A percentile compares a stretch with the other conserved stretches of the same genome.
Conservation (phyloP, 1,139 yeast genomes). For the Geotrichum aggregatum region DNA sequence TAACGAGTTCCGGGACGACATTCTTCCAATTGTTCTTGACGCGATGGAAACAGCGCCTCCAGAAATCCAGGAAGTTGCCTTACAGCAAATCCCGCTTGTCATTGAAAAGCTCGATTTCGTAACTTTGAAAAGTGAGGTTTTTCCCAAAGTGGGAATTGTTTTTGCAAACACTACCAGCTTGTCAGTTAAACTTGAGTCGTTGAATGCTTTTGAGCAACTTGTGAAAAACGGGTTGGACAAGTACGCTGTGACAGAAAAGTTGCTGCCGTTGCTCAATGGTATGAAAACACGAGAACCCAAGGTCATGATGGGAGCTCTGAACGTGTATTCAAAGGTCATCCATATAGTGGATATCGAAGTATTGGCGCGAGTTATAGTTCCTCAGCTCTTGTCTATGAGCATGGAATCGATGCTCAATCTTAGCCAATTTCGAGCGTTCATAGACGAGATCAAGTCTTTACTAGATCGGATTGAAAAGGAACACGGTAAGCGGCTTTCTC, state of each 20-base stretch:
- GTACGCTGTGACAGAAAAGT: conserved; percentile 65
- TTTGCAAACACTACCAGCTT: conserved; percentile 81
- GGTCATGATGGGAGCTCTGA: conserved; percentile 54
- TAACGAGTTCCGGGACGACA: conserved; percentile 39
- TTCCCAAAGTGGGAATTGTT: conserved; percentile 66
- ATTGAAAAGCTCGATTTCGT: conserved; percentile 61
- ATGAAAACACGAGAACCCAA: conserved; percentile 75
- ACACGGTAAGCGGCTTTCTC: conserved; percentile 28
- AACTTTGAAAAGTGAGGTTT: conserved; percentile 63
- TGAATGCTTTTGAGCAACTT: conserved; percentile 59
- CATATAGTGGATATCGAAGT: conserved; percentile 42
- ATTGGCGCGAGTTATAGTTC: conserved; percentile 47
- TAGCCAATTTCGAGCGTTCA: conserved; percentile 42
- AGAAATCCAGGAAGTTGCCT: conserved; percentile 54
- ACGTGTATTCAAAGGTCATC: conserved; percentile 46
- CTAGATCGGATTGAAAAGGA: conserved; percentile 31
- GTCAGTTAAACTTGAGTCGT: conserved; percentile 67
- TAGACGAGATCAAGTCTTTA: conserved; percentile 37
- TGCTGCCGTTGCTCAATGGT: conserved; percentile 68
- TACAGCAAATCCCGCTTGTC: conserved; percentile 46
- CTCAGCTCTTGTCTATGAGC: conserved; percentile 48
- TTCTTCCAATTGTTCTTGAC: conserved; percentile 38
- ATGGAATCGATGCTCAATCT: conserved; percentile 46
- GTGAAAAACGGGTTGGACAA: conserved; percentile 66
- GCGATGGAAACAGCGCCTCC: conserved; percentile 37